These are phyloP conservation scores for Sonneratia alba DNA, from an alignment of 345 rosid genomes.

Conservation along the genomic window DNA sequence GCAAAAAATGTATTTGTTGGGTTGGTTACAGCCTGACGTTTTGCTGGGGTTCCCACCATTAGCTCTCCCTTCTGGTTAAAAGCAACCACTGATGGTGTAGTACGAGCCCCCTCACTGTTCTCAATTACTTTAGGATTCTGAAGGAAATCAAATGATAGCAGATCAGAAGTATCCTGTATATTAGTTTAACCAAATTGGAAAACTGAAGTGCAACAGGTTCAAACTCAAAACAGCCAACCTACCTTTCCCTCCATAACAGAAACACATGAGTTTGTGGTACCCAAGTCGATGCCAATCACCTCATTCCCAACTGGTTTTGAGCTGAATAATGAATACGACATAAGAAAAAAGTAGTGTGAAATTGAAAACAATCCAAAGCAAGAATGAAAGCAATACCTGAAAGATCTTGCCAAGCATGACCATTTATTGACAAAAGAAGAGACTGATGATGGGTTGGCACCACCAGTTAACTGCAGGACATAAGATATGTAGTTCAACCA, in stretches of 20 bases:
- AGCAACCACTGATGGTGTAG: slow-evolving; percentile 88
- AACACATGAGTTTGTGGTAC: slow-evolving; percentile 96
- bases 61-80: slow-evolving; percentile 66
- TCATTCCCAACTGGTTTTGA: slow-evolving; percentile 81
- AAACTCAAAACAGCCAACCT: not conserved
- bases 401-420: slow-evolving; percentile 54
- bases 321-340: slow-evolving; percentile 20
- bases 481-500: not conserved
- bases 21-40: slow-evolving; percentile 83
- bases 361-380: not conserved
- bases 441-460: slow-evolving; percentile 37
- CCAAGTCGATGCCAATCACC: slow-evolving; percentile 93
- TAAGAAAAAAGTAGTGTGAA: not conserved
- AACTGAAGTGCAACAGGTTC: too few species aligned
- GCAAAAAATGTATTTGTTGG: slow-evolving; percentile 72
- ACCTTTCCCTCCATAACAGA: slow-evolving; percentile 98
- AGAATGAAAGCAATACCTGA: slow-evolving; percentile 38
- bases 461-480: slow-evolving; percentile 36
- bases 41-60: slow-evolving; percentile 82
- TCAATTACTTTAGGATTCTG: slow-evolving; percentile 87
- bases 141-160: not conserved
- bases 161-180: not conserved
- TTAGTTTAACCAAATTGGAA: not conserved
- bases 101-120: slow-evolving; percentile 79
- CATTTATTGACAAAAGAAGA: slow-evolving; percentile 29